These are phyloP conservation scores for Trichoderma virens DNA, from an alignment of 495 filamentous ascomycete species.

Conservation along the genomic window DNA sequence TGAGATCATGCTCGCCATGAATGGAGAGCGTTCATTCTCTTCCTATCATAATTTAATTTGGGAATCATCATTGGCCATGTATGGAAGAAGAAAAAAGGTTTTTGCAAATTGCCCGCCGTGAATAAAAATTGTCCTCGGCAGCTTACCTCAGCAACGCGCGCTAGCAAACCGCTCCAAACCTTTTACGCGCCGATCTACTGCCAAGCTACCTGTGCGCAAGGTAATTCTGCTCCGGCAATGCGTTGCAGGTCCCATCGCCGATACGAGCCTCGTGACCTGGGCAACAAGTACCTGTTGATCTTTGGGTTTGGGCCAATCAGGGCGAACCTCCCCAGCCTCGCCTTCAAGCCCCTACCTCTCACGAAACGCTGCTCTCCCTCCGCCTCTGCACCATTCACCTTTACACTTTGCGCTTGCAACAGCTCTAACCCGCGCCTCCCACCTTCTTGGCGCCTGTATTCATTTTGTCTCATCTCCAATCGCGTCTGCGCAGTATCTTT, in stretches of 20 bases:
- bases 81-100: conserved; percentile 15
- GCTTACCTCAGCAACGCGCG: background rate
- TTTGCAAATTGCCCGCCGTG: background rate
- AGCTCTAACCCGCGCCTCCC: background rate
- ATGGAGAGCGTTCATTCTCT: conserved; percentile 45
- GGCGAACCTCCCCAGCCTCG: conserved; percentile 15
- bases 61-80: conserved; percentile 49
- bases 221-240: conserved; percentile 7
- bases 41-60: conserved; percentile 48
- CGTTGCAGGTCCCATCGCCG: conserved; percentile 15
- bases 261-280: conserved; percentile 15
- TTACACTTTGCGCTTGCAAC: conserved; percentile 2
- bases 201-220: background rate
- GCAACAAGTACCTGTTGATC: conserved; percentile 11
- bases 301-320: background rate
- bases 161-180: background rate
- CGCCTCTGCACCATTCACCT: conserved; percentile 12
- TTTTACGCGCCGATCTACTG: background rate
- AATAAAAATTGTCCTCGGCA: background rate
- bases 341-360: conserved; percentile 3
- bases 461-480: background rate
- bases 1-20: conserved; percentile 46
- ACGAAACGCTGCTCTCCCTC: conserved; percentile 8
- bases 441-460: conserved; percentile 9
- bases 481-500: conserved; percentile 10